A percentile compares a stretch with the other conserved stretches of the same genome.
Conservation (phyloP, 345 rosid species). For the Eucalyptus cladocalyx region DNA sequence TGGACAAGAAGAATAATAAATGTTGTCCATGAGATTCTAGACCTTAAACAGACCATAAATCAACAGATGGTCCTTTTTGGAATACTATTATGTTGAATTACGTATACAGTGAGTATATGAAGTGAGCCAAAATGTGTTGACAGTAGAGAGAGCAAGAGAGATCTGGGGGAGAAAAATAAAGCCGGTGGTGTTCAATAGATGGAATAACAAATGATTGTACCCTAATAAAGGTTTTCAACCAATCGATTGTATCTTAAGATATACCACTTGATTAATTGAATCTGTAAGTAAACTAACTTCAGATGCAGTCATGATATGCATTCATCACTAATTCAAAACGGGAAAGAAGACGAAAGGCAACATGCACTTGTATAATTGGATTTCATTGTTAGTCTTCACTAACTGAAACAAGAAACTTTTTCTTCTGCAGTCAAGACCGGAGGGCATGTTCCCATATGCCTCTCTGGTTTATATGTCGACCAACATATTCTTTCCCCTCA, state of each 20-base stretch:
- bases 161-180: not conserved
- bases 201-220: not conserved
- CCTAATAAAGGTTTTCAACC: not conserved
- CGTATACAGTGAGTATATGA: not conserved
- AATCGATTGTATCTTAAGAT: not conserved
- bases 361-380: not conserved
- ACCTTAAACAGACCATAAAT: not conserved
- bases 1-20: not conserved
- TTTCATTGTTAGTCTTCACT: not conserved
- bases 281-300: not conserved
- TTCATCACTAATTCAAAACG: not conserved
- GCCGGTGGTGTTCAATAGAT: not conserved
- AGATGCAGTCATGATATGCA: not conserved
- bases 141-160: too few relatives aligned
- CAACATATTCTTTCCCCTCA: not conserved
- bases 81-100: not conserved
- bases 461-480: not conserved
- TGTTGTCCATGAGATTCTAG: not conserved
- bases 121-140: too few relatives aligned
- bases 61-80: not conserved
- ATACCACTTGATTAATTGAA: not conserved
- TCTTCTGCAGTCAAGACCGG: not conserved
- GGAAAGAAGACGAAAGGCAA: not conserved
- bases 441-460: not conserved
- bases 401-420: not conserved